Percentiles rank a stretch among this genome's conserved stretches.
phyloP scores from a whole-genome alignment of 2,329 filamentous ascomycete species.

The Xylariaceae sp. region DNA sequence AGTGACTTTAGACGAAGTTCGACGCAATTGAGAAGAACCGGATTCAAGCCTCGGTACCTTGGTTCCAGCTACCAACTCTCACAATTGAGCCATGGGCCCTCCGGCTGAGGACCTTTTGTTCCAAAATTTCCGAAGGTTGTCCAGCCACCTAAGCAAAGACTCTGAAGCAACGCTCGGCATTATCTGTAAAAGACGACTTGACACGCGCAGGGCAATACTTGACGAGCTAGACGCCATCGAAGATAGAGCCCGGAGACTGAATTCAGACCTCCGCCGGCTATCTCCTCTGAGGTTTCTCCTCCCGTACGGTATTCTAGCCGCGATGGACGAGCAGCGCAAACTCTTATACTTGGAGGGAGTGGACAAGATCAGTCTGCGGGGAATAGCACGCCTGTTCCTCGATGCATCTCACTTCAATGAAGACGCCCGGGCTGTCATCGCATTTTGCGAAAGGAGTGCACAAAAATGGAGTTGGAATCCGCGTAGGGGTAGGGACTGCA shows the following conservation, averaged over 20 bases:
- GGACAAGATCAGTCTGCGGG: not conserved
- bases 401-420: not conserved
- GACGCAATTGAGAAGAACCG: too few species aligned
- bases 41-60: too few species aligned
- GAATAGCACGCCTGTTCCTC: not conserved
- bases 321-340: not conserved
- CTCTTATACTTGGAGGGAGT: not conserved
- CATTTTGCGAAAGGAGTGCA: not conserved
- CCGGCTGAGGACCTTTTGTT: too few species aligned
- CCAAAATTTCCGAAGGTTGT: too few species aligned
- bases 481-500: not conserved
- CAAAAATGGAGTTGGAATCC: not conserved
- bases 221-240: not conserved
- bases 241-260: not conserved
- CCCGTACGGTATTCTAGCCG: not conserved
- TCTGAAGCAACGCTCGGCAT: not conserved
- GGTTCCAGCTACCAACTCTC: too few species aligned
- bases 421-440: not conserved
- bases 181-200: not conserved
- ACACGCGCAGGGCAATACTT: not conserved
- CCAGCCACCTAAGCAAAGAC: too few species aligned
- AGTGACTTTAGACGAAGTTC: too few species aligned
- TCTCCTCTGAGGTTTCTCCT: not conserved
- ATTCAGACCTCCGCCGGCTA: slow-evolving; percentile 1
- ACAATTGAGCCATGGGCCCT: too few species aligned